These are phyloP conservation scores for Umbelopsis sp. DNA, from an alignment of 192 early-diverging fungal species.

Conservation along the genomic window DNA sequence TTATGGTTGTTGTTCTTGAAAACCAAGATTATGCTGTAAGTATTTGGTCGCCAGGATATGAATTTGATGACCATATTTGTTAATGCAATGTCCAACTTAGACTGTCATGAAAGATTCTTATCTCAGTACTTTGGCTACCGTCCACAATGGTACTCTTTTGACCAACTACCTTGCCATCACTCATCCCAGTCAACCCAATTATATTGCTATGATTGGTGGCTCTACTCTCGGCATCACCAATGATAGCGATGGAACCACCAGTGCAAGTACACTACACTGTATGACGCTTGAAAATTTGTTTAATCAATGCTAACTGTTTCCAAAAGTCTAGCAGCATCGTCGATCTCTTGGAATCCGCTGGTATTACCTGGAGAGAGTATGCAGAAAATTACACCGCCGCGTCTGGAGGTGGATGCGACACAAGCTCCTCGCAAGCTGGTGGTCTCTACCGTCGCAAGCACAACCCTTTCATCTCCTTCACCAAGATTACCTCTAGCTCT, in stretches of 20 bases:
- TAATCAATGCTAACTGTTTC: background rate
- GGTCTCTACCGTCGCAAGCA: conserved; percentile 65
- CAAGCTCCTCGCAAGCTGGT: conserved; percentile 4
- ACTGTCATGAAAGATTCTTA: conserved; percentile 17
- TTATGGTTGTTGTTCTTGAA: conserved; percentile 26
- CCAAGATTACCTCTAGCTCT: conserved; percentile 45
- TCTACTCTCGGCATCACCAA: conserved; percentile 44
- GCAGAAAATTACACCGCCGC: conserved; percentile 54
- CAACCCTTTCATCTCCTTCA: conserved; percentile 67
- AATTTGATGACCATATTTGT: background rate
- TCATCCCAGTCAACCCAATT: conserved; percentile 53
- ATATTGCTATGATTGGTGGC: conserved; percentile 58
- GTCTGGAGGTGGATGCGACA: conserved; percentile 38
- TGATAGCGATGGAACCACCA: conserved; percentile 28
- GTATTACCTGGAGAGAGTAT: conserved; percentile 67
- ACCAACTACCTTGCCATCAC: conserved; percentile 56
- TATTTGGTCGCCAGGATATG: background rate
- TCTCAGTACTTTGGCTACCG: background rate
- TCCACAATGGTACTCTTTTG: conserved; percentile 47
- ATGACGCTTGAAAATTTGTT: background rate
- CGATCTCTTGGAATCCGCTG: conserved; percentile 55
- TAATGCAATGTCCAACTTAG: background rate
- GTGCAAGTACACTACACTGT: background rate
- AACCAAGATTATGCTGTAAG: conserved; percentile 14
- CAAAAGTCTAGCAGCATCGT: background rate